Evolutionary conservation across 1,139 yeast genomes (phyloP), one percentile per base, ranked within the genome.

Genomic region (Nadsonia starkeyi-henricii): DNA sequence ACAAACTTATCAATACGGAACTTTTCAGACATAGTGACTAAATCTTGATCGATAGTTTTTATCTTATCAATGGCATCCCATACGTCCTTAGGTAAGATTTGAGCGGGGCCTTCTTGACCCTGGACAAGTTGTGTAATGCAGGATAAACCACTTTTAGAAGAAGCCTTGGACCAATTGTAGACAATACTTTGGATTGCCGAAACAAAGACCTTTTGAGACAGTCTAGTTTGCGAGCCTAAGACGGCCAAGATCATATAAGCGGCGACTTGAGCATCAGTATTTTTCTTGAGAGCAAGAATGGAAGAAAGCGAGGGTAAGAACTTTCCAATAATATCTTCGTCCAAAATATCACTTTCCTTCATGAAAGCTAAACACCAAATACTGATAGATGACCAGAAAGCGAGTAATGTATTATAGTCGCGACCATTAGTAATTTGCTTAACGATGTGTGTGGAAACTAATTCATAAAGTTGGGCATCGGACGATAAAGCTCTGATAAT

Each of bases 231-330:
- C 1, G 93, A 74, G 2, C 83, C 75, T 48, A 89, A 69, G 1
- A 91, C 96, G 0, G 93, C 77, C 37, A 89, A 62, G 15, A 88
- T 70, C 49, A 95, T 84, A 62, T 84, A 91, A 2, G 91, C 86
- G 30, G 96, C 81, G 54, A 85, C 74, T 61, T 82, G 93, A 47
- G 82, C 74, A 58, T 86, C 95, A 41, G 75, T 69, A 33, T 74
- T 72, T 45, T 57, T 54, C 41, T 53, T 55, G 42, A 58, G 53
- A 1, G 61, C 52, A 17, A 69, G 48, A 2, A 62, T 56, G 33
- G 57, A 59, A 9, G 72, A 62, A 9, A 68, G 51, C 36, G 54
- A 55, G 60, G 55, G 89, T 79, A 54, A 78, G 66, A 45, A 73
- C 63, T 65, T 77, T 42, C 63, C 68, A 9, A 68, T 61, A 46